Base-by-base conservation (phyloP, 768 basidiomycete species). In the Lenzites betulinus region DNA sequence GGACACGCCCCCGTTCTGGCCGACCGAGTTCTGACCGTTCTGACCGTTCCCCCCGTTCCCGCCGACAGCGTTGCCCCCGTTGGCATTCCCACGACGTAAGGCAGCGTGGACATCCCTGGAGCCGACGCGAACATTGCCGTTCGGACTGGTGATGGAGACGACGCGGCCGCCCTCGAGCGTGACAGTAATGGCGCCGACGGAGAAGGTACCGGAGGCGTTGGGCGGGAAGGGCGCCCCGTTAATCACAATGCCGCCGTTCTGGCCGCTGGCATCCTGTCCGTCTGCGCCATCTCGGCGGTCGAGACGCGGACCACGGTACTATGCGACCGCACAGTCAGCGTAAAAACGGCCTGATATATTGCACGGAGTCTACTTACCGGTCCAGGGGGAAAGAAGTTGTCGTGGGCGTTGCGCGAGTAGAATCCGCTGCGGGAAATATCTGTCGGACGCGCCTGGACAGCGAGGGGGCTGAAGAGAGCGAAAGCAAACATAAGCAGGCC, bases 401-500 rank as follows among this genome's bases (percentile, higher is more conserved):
- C 42, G 36, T 39, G 22, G 12, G 20, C 22, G 22, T 15, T 51
- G 35, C 25, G 23, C 35, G 35, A 23, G 20, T 46, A 7, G 35
- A 38, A 13, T 22, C 44, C 23, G 30, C 30, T 11, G 44, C 25
- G 22, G 15, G 38, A 39, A 39, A 11, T 26, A 38, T 39, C 38
- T 2, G 48, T 26, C 22, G 54, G 60, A 18, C 59, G 39, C 23
- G 53, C 53, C 3, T 44, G 12, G 18, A 47, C 39, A n/a, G 9
- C 23, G 13, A 55, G 22, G 36, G 59, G 47, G 1, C 42, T 30
- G 47, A 55, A 36, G 54, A 55, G 46, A n/a, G 54, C 12, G 18
- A 61, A 23, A 11, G 35, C 23, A 7, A 56, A 8, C 25, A 42
- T 15, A 23, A 61, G 60, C 60, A 56, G 54, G 42, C 54, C 54